Conservation (phyloP, 2,329 filamentous ascomycete genomes). For the Aspergillus alliaceus region DNA sequence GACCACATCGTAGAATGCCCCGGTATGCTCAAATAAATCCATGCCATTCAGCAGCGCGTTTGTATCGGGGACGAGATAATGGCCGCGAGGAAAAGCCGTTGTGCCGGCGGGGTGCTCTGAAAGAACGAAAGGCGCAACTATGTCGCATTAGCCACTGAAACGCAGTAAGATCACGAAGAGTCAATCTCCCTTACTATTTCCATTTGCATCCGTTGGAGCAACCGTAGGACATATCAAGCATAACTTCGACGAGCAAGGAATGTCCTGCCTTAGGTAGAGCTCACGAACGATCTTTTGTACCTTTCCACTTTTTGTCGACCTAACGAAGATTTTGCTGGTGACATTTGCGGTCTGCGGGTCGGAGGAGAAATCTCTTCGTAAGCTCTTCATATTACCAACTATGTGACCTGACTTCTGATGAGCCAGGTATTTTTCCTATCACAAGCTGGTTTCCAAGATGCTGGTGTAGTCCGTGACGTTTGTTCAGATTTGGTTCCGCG, state of each 20-base stretch:
- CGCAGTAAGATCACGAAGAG: background rate
- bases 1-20: conserved; percentile 94
- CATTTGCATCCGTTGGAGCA: conserved; percentile 76
- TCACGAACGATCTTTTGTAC: conserved; percentile 98
- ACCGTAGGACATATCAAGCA: conserved; percentile 73
- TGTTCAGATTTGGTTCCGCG: conserved; percentile 12
- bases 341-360: conserved; percentile 68
- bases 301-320: conserved; percentile 92
- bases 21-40: conserved; percentile 92
- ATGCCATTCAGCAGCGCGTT: conserved; percentile 94
- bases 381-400: conserved; percentile 56
- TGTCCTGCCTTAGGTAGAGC: conserved; percentile 92
- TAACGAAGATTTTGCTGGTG: conserved; percentile 92
- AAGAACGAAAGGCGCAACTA: conserved; percentile 80
- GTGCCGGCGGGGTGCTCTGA: conserved; percentile 86
- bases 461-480: conserved; percentile 14
- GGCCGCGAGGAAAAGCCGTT: conserved; percentile 76
- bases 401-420: conserved; percentile 11
- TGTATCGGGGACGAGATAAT: conserved; percentile 94
- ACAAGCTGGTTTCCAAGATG: conserved; percentile 21
- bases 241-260: conserved; percentile 91
- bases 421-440: conserved; percentile 2
- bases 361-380: conserved; percentile 57
- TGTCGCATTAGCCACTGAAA: conserved; percentile 22
- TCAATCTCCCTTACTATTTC: conserved; percentile 58